A percentile compares a stretch with the other conserved stretches of the same genome.
phyloP scores from a whole-genome alignment of 2,329 filamentous ascomycete genomes.

The Apiospora koreana region DNA sequence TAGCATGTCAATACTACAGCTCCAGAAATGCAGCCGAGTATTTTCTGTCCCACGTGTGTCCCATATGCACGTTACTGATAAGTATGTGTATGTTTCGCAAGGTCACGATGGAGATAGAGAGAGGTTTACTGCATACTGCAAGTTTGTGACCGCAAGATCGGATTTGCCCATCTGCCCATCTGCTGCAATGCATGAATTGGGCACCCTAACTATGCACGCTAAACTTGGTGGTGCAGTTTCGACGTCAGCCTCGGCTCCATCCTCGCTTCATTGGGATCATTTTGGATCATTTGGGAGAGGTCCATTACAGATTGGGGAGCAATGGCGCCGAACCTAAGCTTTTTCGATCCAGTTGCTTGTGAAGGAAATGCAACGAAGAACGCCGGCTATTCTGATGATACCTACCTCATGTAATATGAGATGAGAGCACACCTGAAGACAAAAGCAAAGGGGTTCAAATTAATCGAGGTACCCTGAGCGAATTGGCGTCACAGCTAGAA shows the following conservation, averaged over 20 bases:
- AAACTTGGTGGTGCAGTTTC: background rate
- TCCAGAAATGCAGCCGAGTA: background rate
- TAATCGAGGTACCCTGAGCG: background rate
- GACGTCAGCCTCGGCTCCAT: slow-evolving; percentile 6
- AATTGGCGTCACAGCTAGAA: background rate
- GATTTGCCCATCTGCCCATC: background rate
- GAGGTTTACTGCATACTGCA: background rate
- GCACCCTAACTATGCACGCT: background rate
- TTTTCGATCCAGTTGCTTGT: background rate
- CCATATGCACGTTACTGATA: too few species aligned
- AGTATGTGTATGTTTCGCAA: background rate
- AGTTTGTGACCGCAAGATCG: background rate
- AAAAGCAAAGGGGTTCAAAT: background rate
- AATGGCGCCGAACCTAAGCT: background rate
- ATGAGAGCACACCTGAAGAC: background rate
- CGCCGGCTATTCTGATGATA: background rate
- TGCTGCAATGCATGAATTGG: background rate
- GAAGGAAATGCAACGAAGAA: background rate
- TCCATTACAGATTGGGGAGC: background rate
- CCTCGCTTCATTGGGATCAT: background rate
- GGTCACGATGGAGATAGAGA: background rate
- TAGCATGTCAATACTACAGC: background rate
- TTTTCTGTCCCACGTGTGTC: background rate
- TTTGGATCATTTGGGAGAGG: background rate
- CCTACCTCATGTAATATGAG: background rate